These are phyloP conservation scores for Aspergillus versicolor DNA, from an alignment of 2,329 filamentous ascomycete genomes.

Conservation along the genomic window DNA sequence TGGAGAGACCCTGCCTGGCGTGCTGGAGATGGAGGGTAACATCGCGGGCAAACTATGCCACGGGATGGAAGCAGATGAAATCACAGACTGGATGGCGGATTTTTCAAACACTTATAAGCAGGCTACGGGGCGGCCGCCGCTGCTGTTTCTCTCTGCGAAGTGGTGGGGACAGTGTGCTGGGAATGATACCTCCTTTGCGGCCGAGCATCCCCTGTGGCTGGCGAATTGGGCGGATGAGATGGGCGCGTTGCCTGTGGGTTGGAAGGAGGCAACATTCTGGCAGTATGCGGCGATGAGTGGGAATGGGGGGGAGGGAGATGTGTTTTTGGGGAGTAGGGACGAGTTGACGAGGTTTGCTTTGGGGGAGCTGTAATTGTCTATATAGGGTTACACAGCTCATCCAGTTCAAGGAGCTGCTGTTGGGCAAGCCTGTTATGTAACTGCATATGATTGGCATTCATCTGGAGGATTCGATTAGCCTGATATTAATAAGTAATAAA, in stretches of 20 bases:
- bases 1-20: constrained; percentile 8
- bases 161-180: constrained; percentile 13
- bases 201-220: constrained; percentile 10
- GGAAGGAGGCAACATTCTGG: constrained; percentile 8
- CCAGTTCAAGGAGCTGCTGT: too few species aligned
- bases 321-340: constrained; percentile 6
- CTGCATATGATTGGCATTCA: too few species aligned
- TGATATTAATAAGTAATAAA: too few species aligned
- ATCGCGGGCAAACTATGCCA: constrained; percentile 12
- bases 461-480: too few species aligned
- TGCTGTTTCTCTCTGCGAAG: constrained; percentile 9
- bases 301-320: constrained; percentile 12
- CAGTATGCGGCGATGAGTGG: constrained; percentile 9
- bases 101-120: constrained; percentile 7
- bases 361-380: background rate
- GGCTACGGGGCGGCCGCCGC: constrained; percentile 1
- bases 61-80: constrained; percentile 8
- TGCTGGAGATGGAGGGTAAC: constrained; percentile 16
- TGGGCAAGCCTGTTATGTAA: too few species aligned
- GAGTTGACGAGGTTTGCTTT: constrained; percentile 9
- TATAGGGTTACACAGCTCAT: too few species aligned
- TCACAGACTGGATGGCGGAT: constrained; percentile 13
- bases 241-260: constrained; percentile 10
- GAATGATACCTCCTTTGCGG: constrained; percentile 6
- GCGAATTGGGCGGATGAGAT: constrained; percentile 15